Evolutionary conservation across 73 alveolate species (phyloP).

Genomic region (Strombidium stylifer): DNA sequence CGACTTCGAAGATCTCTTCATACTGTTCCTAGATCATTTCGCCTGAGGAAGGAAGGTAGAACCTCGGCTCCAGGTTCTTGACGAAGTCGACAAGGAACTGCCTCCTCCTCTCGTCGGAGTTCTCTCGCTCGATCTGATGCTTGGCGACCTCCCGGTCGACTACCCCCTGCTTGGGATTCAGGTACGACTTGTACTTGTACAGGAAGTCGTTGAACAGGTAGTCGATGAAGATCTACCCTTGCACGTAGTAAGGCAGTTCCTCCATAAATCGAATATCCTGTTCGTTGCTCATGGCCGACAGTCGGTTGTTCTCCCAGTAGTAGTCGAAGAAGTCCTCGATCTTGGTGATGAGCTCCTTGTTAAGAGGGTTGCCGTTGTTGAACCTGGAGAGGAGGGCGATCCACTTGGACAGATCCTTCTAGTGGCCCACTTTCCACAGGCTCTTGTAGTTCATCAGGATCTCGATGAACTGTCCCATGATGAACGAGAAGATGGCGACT

Average conservation of each 20-base stretch:
- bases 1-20: too few species aligned
- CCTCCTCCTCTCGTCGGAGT: too few species aligned
- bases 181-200: conserved; percentile 25
- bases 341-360: conserved; percentile 25
- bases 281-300: conserved; percentile 28
- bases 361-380: conserved; percentile 48
- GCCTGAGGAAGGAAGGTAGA: too few species aligned
- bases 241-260: conserved; percentile 36
- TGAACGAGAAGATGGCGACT: conserved; percentile 47
- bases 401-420: conserved; percentile 34
- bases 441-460: conserved; percentile 19
- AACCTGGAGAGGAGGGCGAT: conserved; percentile 30
- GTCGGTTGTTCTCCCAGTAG: conserved; percentile 40
- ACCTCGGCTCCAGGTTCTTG: too few species aligned
- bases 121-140: too few species aligned
- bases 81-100: too few species aligned
- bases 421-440: conserved; percentile 17
- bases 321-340: conserved; percentile 47
- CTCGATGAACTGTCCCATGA: conserved; percentile 56
- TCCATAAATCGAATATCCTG: conserved; percentile 35
- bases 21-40: too few species aligned
- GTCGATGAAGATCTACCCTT: conserved; percentile 26
- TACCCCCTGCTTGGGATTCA: too few species aligned
- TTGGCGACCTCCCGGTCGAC: too few species aligned
- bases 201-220: conserved; percentile 31